phyloP scores from a whole-genome alignment of 108 stramenopile species.

The Stephanodiscus minutulus region DNA sequence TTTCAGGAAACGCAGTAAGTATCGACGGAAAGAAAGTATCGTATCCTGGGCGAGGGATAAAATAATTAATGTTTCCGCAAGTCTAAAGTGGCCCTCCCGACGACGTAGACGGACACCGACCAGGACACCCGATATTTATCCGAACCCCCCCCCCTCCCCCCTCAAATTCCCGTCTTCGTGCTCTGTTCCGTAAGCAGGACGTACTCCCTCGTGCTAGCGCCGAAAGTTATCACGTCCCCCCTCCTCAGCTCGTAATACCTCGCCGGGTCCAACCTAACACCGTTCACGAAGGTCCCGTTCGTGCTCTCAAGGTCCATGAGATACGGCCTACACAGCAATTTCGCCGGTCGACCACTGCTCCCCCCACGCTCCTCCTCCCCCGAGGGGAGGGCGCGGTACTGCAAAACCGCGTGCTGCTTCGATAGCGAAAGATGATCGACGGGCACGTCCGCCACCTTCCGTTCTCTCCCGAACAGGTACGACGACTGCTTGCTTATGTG shows the following conservation, averaged over 20 bases:
- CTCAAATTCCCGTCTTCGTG: constrained; percentile 32
- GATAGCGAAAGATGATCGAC: constrained; percentile 85
- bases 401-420: constrained; percentile 96
- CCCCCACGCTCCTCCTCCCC: constrained; percentile 27
- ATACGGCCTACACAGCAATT: constrained; percentile 84
- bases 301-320: constrained; percentile 96
- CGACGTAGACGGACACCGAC: too few species aligned
- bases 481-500: constrained; percentile 90
- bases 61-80: constrained; percentile 1
- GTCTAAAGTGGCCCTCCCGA: too few species aligned
- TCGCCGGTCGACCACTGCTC: constrained; percentile 18
- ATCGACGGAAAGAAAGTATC: too few species aligned
- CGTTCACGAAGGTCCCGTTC: constrained; percentile 95
- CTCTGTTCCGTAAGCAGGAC: constrained; percentile 87
- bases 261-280: constrained; percentile 84
- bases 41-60: too few species aligned
- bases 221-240: constrained; percentile 92
- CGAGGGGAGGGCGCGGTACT: constrained; percentile 80
- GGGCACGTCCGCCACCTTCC: constrained; percentile 86
- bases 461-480: constrained; percentile 92
- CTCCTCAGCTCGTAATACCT: constrained; percentile 94
- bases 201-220: constrained; percentile 91
- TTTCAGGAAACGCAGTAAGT: too few species aligned
- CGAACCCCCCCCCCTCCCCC: too few species aligned
- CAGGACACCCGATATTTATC: too few species aligned